Percentiles rank a stretch among this genome's conserved stretches.
Conservation (phyloP, 352 stramenopile species). For the Plasmopara halstedii region DNA sequence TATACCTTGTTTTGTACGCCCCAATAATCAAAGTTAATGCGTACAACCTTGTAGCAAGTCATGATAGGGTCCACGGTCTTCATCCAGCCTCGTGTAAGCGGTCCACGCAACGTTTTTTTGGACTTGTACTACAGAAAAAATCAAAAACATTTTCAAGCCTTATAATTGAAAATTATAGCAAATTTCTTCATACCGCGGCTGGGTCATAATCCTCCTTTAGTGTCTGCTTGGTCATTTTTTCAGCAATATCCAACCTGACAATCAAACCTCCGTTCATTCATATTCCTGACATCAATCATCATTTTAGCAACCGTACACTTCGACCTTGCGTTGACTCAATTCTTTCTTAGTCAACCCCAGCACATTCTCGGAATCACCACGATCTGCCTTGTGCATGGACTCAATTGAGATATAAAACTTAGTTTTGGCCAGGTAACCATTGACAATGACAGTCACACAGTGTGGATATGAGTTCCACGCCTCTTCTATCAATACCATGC, state of each 20-base stretch:
- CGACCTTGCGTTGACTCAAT: slow-evolving; percentile 64
- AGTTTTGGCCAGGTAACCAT: slow-evolving; percentile 78
- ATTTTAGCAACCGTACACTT: slow-evolving; percentile 38
- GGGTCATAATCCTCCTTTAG: slow-evolving; percentile 67
- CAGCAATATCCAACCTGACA: slow-evolving; percentile 62
- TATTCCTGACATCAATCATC: neutral
- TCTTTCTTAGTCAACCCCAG: slow-evolving; percentile 59
- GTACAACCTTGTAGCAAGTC: slow-evolving; percentile 84
- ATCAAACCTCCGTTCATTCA: neutral
- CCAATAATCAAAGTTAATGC: slow-evolving; percentile 87
- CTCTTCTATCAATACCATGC: slow-evolving; percentile 81
- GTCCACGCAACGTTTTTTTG: slow-evolving; percentile 60
- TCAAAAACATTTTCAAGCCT: neutral
- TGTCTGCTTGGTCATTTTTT: slow-evolving; percentile 67
- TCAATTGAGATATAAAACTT: slow-evolving; percentile 87
- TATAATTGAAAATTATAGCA: neutral
- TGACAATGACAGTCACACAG: slow-evolving; percentile 81
- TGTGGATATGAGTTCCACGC: slow-evolving; percentile 85
- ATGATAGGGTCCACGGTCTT: slow-evolving; percentile 69
- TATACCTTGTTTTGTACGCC: slow-evolving; percentile 65
- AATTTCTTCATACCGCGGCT: slow-evolving; percentile 26
- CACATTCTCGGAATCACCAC: slow-evolving; percentile 56
- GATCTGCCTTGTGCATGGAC: slow-evolving; percentile 61
- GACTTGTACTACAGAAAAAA: slow-evolving; percentile 42
- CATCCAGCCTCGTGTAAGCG: slow-evolving; percentile 55